Conservation (phyloP, 345 rosid genomes). For the Cardamine chenopodiifolia region DNA sequence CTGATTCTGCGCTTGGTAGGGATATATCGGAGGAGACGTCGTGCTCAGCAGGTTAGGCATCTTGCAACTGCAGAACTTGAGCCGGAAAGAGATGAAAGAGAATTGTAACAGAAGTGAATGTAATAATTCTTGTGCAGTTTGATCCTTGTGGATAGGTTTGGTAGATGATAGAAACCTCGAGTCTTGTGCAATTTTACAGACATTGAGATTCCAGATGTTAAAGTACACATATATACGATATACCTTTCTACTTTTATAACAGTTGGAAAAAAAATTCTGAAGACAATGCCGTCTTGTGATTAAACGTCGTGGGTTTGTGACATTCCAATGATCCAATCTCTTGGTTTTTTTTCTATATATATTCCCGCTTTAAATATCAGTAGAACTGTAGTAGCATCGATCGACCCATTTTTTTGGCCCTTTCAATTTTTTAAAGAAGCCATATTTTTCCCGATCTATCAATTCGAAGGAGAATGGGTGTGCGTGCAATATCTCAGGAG, state of each 20-base stretch:
- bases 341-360: no score
- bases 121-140: slow-evolving; percentile 26
- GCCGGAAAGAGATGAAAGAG: slow-evolving; percentile 38
- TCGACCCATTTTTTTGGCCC: no score
- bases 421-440: not conserved
- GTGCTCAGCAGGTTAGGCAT: slow-evolving; percentile 60
- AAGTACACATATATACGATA: not conserved
- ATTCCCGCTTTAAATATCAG: no score
- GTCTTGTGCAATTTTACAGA: slow-evolving; percentile 31
- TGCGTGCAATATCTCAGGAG: slow-evolving; percentile 76
- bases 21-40: slow-evolving; percentile 54
- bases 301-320: not conserved
- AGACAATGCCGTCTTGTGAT: not conserved
- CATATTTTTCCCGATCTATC: not conserved
- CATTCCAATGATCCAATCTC: no score
- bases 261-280: no score
- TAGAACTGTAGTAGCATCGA: no score
- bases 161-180: slow-evolving; percentile 30
- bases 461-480: slow-evolving; percentile 43
- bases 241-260: not conserved
- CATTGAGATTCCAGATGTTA: not conserved
- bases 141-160: slow-evolving; percentile 35
- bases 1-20: slow-evolving; percentile 67
- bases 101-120: not conserved
- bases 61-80: slow-evolving; percentile 52